These are phyloP conservation scores for Salix exigua DNA, from an alignment of 345 rosid species.

Conservation along the genomic window DNA sequence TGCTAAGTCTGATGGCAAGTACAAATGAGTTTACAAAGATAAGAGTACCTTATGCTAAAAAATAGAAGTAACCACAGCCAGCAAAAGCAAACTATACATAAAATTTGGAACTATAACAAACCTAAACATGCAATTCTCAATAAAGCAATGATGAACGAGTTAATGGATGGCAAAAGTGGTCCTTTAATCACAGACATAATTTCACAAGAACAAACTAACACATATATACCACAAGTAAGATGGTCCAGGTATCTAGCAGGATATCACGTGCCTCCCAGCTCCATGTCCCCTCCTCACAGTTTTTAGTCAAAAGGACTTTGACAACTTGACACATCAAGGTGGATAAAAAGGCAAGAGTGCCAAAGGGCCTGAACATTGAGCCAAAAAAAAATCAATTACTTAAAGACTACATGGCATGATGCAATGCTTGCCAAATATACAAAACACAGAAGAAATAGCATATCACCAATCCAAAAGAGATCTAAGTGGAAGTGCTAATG, in stretches of 20 bases:
- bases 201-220: background rate
- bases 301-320: conserved; percentile 61
- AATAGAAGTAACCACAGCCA: background rate
- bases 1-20: too few species aligned
- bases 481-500: background rate
- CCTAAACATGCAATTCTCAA: too few species aligned
- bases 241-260: conserved; percentile 89
- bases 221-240: conserved; percentile 65
- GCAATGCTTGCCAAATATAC: background rate
- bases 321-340: conserved; percentile 85
- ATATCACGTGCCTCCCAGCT: conserved; percentile 98
- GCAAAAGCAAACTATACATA: too few species aligned
- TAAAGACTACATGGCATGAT: background rate
- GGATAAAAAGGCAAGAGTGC: conserved; percentile 77
- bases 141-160: too few species aligned
- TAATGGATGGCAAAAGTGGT: background rate
- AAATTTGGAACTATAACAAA: too few species aligned
- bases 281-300: conserved; percentile 78
- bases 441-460: background rate
- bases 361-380: conserved; percentile 69
- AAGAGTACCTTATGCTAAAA: background rate
- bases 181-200: background rate
- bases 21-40: background rate
- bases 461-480: background rate
- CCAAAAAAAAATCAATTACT: conserved; percentile 7